phyloP scores from a whole-genome alignment of 108 stramenopile genomes.

The Poteriospumella lacustris region DNA sequence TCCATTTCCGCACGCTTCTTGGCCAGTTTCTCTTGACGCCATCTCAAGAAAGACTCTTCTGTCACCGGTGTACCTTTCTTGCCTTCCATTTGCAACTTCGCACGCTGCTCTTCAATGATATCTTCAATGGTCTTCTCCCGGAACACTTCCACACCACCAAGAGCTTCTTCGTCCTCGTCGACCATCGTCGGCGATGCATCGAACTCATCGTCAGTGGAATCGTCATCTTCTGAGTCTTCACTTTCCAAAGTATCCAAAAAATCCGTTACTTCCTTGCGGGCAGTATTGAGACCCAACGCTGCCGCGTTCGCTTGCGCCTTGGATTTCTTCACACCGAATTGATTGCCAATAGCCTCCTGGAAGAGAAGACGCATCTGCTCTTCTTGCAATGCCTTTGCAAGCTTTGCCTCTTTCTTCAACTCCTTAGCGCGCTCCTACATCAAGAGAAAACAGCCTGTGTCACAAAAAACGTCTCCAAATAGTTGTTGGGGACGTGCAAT shows the following conservation, averaged over 20 bases:
- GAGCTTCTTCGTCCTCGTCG: too few species aligned
- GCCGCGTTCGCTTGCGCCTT: conserved; percentile 17
- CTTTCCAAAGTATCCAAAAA: neutral
- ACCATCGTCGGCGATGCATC: neutral
- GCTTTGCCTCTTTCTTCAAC: conserved; percentile 10
- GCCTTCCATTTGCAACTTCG: conserved; percentile 39
- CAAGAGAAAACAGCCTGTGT: too few species aligned
- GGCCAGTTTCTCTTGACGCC: conserved; percentile 5
- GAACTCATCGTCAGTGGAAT: neutral
- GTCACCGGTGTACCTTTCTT: conserved; percentile 35
- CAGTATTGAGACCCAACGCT: neutral
- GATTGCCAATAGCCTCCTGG: conserved; percentile 19
- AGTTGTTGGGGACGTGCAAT: neutral
- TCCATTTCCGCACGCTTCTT: neutral
- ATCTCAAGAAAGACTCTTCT: conserved; percentile 21
- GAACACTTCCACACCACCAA: conserved; percentile 42
- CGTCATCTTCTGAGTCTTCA: conserved; percentile 1
- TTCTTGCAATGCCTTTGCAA: conserved; percentile 11
- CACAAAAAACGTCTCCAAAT: too few species aligned
- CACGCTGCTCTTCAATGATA: conserved; percentile 46
- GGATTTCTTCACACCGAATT: conserved; percentile 23
- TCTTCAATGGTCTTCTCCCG: conserved; percentile 47
- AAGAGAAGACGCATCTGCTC: conserved; percentile 18
- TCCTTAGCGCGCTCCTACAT: conserved; percentile 13
- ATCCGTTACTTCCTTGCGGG: neutral